Base-by-base conservation (phyloP, 345 rosid species). In the Xanthoceras sorbifolium region DNA sequence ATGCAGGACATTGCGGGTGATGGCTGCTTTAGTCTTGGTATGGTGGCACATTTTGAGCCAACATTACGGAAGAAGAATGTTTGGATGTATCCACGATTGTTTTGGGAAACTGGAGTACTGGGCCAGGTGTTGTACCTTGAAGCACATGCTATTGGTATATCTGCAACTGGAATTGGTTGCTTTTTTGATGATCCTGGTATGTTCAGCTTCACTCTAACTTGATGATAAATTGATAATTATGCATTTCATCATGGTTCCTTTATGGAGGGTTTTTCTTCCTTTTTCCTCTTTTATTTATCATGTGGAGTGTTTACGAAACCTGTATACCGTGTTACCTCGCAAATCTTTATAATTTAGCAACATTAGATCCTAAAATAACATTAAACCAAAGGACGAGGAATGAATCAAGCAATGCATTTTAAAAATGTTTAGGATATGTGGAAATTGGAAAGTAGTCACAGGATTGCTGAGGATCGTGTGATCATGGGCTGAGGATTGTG, bases 161-260 rank as follows among this genome's bases (percentile, higher is more conserved):
- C 98, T 72, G 97, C 98, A 10, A 94, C 97, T 4, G 98, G 98
- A 73, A 94, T 92, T 0, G 97, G 98, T 63, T 92, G 98, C 86
- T 94, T 85, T 84, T 94, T 94, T 8, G 98, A 94, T 83, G 97
- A 94, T 84, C 94, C 98, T 23, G 90, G 94, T 90, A 85, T 57
- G 74, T 67, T 59, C 46, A 12, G 22, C 57, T 72, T 20, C n/a
- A 15, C 32, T 15, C 26, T 29, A 29, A 20, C 18, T 34, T 36
- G n/a, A 2, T 69, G 22, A 44, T n/a, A n/a, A n/a, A n/a, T n/a
- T 36, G 25, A 54, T 64, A 10, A 44, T 57, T 42, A 63, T 52
- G 44, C 29, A 60, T 38, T 26, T 55, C 3, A 0, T 55, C 61
- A 6, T 55, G 69, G 54, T 22, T 34, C 36, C 26, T 60, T 62